A percentile compares a stretch with the other conserved stretches of the same genome.
Conservation (phyloP, 1,284 basidiomycete species). For the Melampsora larici-populina region DNA sequence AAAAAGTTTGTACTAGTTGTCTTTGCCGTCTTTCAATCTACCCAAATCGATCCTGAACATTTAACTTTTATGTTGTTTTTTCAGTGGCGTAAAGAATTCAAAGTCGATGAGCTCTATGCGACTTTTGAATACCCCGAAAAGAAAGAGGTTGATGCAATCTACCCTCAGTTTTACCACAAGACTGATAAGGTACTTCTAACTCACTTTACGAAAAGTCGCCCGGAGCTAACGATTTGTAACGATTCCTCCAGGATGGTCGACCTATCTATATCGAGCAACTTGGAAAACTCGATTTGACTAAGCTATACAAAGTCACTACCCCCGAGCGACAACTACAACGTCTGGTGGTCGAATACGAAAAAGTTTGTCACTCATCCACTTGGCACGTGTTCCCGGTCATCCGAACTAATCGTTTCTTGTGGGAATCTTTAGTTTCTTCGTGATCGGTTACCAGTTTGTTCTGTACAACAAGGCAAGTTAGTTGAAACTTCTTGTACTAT, state of each 20-base stretch:
- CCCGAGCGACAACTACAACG: conserved; percentile 83
- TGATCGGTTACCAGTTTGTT: conserved; percentile 70
- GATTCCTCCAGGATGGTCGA: conserved; percentile 70
- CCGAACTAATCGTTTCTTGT: background rate
- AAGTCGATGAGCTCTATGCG: conserved; percentile 78
- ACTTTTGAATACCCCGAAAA: conserved; percentile 87
- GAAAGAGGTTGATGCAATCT: conserved; percentile 79
- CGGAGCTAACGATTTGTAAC: too few relatives aligned
- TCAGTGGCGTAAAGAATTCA: conserved; percentile 83
- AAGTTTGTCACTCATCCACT: conserved; percentile 65
- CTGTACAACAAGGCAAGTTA: conserved; percentile 68
- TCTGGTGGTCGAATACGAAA: conserved; percentile 92
- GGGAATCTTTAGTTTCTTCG: conserved; percentile 37
- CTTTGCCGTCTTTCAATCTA: too few relatives aligned
- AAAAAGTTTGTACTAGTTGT: conserved; percentile 58
- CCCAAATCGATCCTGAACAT: too few relatives aligned
- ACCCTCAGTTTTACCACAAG: conserved; percentile 91
- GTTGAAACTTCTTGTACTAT: conserved; percentile 99
- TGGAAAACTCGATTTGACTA: conserved; percentile 80
- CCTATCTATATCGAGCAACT: conserved; percentile 93
- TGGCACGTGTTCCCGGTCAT: background rate
- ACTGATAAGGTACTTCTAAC: conserved; percentile 79
- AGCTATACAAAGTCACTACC: conserved; percentile 75
- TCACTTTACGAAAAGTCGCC: too few relatives aligned
- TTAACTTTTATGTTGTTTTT: background rate